Evolutionary conservation across 2,329 filamentous ascomycete species (phyloP).

Genomic region (Penicillium janthinellum): DNA sequence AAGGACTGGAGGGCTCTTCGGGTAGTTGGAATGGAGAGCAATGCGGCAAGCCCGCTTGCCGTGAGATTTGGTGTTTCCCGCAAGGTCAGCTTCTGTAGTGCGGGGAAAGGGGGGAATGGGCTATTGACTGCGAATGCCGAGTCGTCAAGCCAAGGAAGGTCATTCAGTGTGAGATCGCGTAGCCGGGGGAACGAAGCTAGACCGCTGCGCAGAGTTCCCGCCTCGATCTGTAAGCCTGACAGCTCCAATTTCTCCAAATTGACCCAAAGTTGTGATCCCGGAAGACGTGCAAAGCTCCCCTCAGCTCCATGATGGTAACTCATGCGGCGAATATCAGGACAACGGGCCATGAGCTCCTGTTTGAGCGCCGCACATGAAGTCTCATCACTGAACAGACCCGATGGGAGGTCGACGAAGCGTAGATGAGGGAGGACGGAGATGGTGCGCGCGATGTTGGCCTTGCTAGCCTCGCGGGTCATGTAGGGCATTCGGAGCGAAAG

Average conservation of each 20-base stretch:
- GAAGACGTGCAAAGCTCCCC: constrained; percentile 70
- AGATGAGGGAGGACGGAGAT: constrained; percentile 84
- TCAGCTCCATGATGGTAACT: constrained; percentile 78
- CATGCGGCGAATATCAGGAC: constrained; percentile 86
- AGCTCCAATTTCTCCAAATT: constrained; percentile 48
- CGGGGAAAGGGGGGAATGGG: constrained; percentile 70
- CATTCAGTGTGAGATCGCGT: constrained; percentile 72
- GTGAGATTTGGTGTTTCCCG: constrained; percentile 73
- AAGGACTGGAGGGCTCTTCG: constrained; percentile 66
- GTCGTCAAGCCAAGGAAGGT: constrained; percentile 72
- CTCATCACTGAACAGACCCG: constrained; percentile 84
- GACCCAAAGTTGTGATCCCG: constrained; percentile 52
- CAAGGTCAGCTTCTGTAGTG: constrained; percentile 72
- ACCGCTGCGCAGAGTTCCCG: constrained; percentile 63
- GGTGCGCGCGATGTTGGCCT: constrained; percentile 79
- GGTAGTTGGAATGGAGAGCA: constrained; percentile 64
- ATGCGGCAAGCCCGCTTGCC: constrained; percentile 67
- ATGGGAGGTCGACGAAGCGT: constrained; percentile 85
- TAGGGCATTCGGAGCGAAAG: constrained; percentile 86
- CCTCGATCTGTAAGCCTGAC: constrained; percentile 40
- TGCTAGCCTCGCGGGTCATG: constrained; percentile 87
- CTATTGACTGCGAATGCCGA: constrained; percentile 70
- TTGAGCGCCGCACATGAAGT: constrained; percentile 72
- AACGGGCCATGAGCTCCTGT: constrained; percentile 80
- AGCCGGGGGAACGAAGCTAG: constrained; percentile 68